Conservation (phyloP, 352 stramenopile genomes). For the Pythium phragmitis region DNA sequence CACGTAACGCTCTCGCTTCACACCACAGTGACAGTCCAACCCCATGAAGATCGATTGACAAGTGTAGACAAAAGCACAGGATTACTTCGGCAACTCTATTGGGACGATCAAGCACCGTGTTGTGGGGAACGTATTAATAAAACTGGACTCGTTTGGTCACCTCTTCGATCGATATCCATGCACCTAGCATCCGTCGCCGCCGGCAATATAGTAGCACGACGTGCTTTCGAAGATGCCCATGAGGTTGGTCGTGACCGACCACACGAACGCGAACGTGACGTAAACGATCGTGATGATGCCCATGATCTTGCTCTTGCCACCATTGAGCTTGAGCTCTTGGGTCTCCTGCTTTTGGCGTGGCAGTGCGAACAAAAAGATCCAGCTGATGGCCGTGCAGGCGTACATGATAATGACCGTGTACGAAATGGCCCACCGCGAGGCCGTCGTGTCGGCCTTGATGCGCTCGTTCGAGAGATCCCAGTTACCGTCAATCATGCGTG, state of each 20-base stretch:
- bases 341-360: slow-evolving; percentile 35
- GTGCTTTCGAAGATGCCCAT: slow-evolving; percentile 42
- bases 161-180: background rate
- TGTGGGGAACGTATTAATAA: background rate
- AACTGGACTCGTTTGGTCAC: too few relatives aligned
- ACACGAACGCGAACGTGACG: slow-evolving; percentile 31
- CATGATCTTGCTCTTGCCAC: slow-evolving; percentile 26
- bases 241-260: slow-evolving; percentile 36
- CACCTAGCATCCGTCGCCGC: slow-evolving; percentile 37
- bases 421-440: slow-evolving; percentile 36
- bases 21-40: too few relatives aligned
- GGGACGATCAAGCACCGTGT: too few relatives aligned
- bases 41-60: too few relatives aligned
- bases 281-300: slow-evolving; percentile 30
- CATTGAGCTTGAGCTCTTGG: slow-evolving; percentile 32
- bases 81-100: too few relatives aligned
- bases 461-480: slow-evolving; percentile 35
- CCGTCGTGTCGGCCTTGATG: slow-evolving; percentile 32
- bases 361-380: slow-evolving; percentile 31
- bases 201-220: slow-evolving; percentile 35
- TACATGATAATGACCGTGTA: slow-evolving; percentile 40
- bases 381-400: slow-evolving; percentile 23
- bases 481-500: slow-evolving; percentile 26
- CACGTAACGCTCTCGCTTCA: too few relatives aligned
- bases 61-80: too few relatives aligned